Percentiles rank a stretch among this genome's conserved stretches.
Evolutionary conservation across 1,139 yeast species (phyloP).

Genomic region (Candida sp.): DNA sequence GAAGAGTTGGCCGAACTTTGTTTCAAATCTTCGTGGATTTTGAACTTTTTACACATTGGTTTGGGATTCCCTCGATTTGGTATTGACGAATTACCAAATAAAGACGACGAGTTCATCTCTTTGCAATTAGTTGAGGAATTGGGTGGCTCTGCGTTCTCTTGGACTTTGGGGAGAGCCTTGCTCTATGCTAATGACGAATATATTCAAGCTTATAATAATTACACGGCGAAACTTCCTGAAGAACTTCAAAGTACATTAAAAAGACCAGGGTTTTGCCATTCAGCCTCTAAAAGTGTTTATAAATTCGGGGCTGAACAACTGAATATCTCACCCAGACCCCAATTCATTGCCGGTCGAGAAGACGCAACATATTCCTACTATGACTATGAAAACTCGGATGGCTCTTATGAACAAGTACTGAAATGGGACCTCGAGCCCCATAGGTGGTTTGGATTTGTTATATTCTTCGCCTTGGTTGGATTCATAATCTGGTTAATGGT

Average conservation of each 20-base stretch:
- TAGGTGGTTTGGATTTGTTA: slow-evolving; percentile 53
- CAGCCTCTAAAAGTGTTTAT: slow-evolving; percentile 47
- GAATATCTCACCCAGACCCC: slow-evolving; percentile 45
- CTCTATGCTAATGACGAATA: slow-evolving; percentile 54
- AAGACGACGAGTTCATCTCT: slow-evolving; percentile 34
- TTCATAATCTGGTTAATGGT: slow-evolving; percentile 46
- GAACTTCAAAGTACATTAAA: slow-evolving; percentile 21
- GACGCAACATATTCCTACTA: slow-evolving; percentile 20
- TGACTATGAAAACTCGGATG: slow-evolving; percentile 29
- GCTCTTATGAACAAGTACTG: slow-evolving; percentile 27
- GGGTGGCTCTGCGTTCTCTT: slow-evolving; percentile 66
- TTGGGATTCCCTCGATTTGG: slow-evolving; percentile 65
- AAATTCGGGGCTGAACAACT: slow-evolving; percentile 52
- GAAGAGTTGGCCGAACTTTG: slow-evolving; percentile 52
- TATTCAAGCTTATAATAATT: slow-evolving; percentile 34
- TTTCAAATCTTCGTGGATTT: slow-evolving; percentile 70
- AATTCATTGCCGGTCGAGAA: slow-evolving; percentile 22
- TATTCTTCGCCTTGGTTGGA: slow-evolving; percentile 39
- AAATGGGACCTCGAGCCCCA: slow-evolving; percentile 46
- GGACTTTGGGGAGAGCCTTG: slow-evolving; percentile 84
- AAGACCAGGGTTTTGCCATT: slow-evolving; percentile 44
- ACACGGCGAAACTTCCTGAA: slow-evolving; percentile 17
- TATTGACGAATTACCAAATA: slow-evolving; percentile 29
- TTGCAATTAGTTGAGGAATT: slow-evolving; percentile 61
- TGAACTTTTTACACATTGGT: slow-evolving; percentile 70